Evolutionary conservation across 1,284 basidiomycete genomes (phyloP), one percentile per base, ranked within the genome.

Genomic region (Erythrobasidium hasegawianum): DNA sequence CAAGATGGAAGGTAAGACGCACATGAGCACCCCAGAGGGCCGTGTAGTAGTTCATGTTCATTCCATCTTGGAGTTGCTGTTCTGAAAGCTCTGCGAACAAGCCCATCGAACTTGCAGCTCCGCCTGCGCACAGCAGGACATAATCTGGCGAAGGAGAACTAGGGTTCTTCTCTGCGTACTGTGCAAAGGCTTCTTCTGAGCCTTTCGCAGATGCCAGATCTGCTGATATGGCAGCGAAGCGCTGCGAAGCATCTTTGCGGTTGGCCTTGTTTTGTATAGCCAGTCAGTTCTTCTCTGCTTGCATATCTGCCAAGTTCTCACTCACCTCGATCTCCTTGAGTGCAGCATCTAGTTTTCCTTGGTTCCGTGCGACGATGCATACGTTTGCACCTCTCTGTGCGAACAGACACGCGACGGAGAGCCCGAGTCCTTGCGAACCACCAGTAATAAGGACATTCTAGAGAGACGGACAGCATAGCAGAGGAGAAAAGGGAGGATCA

Each of bases 41-140:
- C 0, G 81, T 80, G 77, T 79, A 79, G 72, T 81, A 83, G 38
- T 79, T 79, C 39, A 77, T 79, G 69, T 81, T 77, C 68, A 82
- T 74, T 10, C 78, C 75, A 20, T 79, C 74, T 69, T 81, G 78
- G 70, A 92, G 76, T 43, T 86, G 82, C 45, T 81, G 79, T 69
- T 85, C 83, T 4, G 80, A 81, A 75, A 84, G 80, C 60, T 91
- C 86, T 33, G 90, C 76, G 72, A 90, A 91, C 76, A 86, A 87
- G 60, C 82, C 82, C 0, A 89, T 89, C 2, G 70, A 54, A 49
- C 68, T 62, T 0, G 41, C 68, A 24, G 76, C 76, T 43, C 79
- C 81, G 14, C 91, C 90, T 0, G 90, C 90, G 73, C 89, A 90
- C 22, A 87, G 80, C 74, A 92, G 88, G 50, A 89, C 80, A 13